These are phyloP conservation scores for Yarrowia sp. DNA, from an alignment of 805 yeast genomes.

Conservation along the genomic window DNA sequence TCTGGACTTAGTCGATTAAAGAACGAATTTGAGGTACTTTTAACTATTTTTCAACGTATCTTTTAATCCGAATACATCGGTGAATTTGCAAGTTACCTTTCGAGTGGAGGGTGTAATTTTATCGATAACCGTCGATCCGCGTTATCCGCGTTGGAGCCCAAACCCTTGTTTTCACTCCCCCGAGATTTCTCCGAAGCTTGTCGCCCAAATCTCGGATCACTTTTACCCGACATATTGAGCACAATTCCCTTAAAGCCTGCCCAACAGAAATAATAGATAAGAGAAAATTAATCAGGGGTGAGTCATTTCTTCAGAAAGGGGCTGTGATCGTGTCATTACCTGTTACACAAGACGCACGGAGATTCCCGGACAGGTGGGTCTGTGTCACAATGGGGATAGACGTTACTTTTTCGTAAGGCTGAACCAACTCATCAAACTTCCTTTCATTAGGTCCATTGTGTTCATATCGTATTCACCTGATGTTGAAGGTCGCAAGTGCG, in stretches of 20 bases:
- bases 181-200: slow-evolving; percentile 32
- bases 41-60: neutral
- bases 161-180: slow-evolving; percentile 10
- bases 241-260: slow-evolving; percentile 24
- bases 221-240: slow-evolving; percentile 16
- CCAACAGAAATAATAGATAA: neutral
- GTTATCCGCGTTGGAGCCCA: slow-evolving; percentile 6
- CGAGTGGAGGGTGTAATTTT: neutral
- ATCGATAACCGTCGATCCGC: slow-evolving; percentile 23
- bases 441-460: neutral
- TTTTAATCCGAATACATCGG: neutral
- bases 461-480: neutral
- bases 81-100: too few relatives aligned
- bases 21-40: neutral
- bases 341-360: neutral
- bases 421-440: neutral
- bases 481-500: too few relatives aligned
- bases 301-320: slow-evolving; percentile 4
- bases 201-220: slow-evolving; percentile 22
- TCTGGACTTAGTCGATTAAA: slow-evolving; percentile 6
- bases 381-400: too few relatives aligned
- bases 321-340: neutral
- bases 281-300: slow-evolving; percentile 2
- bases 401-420: neutral
- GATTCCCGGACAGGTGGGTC: too few relatives aligned